These are phyloP conservation scores for Paraleonurus japonicus DNA, from an alignment of 257 asterid genomes.

Conservation along the genomic window DNA sequence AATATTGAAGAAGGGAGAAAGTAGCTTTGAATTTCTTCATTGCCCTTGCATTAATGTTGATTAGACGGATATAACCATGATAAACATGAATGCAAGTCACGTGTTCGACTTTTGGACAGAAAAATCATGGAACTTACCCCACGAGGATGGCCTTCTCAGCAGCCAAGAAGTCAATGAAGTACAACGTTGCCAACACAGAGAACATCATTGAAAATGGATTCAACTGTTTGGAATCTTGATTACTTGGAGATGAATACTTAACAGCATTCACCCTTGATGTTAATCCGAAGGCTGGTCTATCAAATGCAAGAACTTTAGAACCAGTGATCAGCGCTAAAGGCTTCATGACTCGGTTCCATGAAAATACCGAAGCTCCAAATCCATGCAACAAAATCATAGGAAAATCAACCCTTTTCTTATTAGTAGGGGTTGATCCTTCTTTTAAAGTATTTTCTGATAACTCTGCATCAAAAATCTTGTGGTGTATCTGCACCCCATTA, in stretches of 20 bases:
- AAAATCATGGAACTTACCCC: slow-evolving; percentile 52
- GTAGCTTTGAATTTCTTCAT: no score
- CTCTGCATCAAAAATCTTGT: slow-evolving; percentile 65
- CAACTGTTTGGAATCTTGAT: slow-evolving; percentile 48
- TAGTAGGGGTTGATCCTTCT: slow-evolving; percentile 29
- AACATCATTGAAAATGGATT: slow-evolving; percentile 79
- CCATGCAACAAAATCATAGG: slow-evolving; percentile 94
- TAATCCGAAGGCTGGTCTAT: slow-evolving; percentile 95
- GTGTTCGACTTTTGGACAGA: no score
- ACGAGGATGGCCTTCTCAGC: slow-evolving; percentile 78
- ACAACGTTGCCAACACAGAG: slow-evolving; percentile 69
- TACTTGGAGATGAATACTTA: no score
- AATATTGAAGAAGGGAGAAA: no score
- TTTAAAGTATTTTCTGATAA: slow-evolving; percentile 27
- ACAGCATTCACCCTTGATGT: slow-evolving; percentile 60
- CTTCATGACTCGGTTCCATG: slow-evolving; percentile 85
- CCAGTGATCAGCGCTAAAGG: slow-evolving; percentile 54
- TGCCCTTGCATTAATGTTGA: no score
- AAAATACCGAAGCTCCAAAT: slow-evolving; percentile 87
- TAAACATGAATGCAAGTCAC: no score
- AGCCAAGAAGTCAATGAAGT: slow-evolving; percentile 71
- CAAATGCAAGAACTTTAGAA: slow-evolving; percentile 87
- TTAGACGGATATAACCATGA: no score
- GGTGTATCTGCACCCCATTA: slow-evolving; percentile 84
- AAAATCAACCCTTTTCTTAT: slow-evolving; percentile 34